Evolutionary conservation across 108 stramenopile genomes (phyloP).

Genomic region (Fragilariopsis cylindrus): DNA sequence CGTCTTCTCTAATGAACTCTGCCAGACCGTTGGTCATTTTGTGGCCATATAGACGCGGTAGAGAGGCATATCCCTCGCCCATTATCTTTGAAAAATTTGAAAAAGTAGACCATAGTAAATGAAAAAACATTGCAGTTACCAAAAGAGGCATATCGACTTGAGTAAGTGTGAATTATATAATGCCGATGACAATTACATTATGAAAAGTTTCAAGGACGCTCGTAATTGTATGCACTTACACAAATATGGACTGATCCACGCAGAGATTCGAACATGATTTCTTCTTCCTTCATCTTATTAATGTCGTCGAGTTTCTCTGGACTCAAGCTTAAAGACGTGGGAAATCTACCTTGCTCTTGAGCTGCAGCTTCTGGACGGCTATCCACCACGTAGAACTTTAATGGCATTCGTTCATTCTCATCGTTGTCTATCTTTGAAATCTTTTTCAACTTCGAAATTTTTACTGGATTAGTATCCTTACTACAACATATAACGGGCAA

Average conservation of each 20-base stretch:
- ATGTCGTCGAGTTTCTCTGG: constrained; percentile 70
- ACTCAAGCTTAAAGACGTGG: constrained; percentile 64
- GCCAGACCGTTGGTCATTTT: constrained; percentile 53
- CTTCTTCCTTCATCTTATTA: constrained; percentile 55
- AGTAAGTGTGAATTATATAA: constrained; percentile 30
- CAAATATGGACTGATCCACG: constrained; percentile 80
- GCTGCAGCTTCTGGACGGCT: constrained; percentile 64
- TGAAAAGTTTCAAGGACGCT: too few species aligned
- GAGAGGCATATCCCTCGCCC: constrained; percentile 81
- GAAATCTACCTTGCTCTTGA: constrained; percentile 74
- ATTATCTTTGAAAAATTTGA: constrained; percentile 18
- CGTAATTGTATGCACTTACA: too few species aligned
- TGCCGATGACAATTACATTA: too few species aligned
- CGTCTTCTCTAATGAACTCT: constrained; percentile 61
- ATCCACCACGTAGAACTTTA: constrained; percentile 82
- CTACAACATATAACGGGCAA: constrained; percentile 70
- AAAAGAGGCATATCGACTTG: background rate
- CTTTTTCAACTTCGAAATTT: constrained; percentile 19
- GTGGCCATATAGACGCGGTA: constrained; percentile 75
- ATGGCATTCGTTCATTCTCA: constrained; percentile 22
- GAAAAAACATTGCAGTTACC: background rate
- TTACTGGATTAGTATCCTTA: constrained; percentile 39
- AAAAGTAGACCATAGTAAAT: background rate
- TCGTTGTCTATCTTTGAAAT: constrained; percentile 20
- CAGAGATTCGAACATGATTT: constrained; percentile 79